These are phyloP conservation scores for Mycena crocata DNA, from an alignment of 768 basidiomycete species.

Conservation along the genomic window DNA sequence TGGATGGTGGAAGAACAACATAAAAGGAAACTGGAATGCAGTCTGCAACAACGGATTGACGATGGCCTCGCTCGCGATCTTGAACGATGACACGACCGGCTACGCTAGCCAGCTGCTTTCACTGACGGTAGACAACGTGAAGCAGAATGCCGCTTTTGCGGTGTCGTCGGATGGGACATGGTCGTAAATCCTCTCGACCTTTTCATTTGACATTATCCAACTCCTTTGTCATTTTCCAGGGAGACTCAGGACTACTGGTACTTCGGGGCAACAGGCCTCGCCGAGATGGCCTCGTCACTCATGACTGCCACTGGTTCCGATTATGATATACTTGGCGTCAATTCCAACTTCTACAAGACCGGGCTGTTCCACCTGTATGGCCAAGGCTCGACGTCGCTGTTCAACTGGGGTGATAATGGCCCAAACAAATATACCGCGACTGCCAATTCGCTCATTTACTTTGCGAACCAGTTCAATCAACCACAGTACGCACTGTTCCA, in stretches of 20 bases:
- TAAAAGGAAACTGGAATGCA: constrained; percentile 97
- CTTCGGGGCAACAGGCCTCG: constrained; percentile 89
- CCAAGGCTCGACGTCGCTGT: constrained; percentile 85
- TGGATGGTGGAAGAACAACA: constrained; percentile 83
- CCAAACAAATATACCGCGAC: constrained; percentile 95
- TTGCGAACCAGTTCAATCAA: constrained; percentile 72
- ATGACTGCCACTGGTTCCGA: constrained; percentile 87
- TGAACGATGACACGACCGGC: constrained; percentile 84
- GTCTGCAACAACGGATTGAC: constrained; percentile 94
- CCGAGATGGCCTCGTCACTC: constrained; percentile 89
- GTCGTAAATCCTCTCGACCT: too few species aligned
- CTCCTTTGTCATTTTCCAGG: too few species aligned
- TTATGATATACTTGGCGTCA: constrained; percentile 75
- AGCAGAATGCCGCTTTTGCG: constrained; percentile 77
- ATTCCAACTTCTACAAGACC: constrained; percentile 78
- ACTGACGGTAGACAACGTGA: constrained; percentile 79
- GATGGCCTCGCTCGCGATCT: constrained; percentile 89
- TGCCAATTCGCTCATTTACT: constrained; percentile 89
- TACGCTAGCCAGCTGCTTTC: constrained; percentile 73
- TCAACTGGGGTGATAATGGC: constrained; percentile 60
- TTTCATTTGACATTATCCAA: too few species aligned
- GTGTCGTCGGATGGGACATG: constrained; percentile 85
- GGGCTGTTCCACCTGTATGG: constrained; percentile 93
- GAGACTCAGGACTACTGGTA: constrained; percentile 96
- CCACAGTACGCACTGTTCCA: constrained; percentile 90